A percentile compares a stretch with the other conserved stretches of the same genome.
These are phyloP conservation scores for Ramaria rubella DNA, from an alignment of 768 basidiomycete genomes.

Conservation along the genomic window DNA sequence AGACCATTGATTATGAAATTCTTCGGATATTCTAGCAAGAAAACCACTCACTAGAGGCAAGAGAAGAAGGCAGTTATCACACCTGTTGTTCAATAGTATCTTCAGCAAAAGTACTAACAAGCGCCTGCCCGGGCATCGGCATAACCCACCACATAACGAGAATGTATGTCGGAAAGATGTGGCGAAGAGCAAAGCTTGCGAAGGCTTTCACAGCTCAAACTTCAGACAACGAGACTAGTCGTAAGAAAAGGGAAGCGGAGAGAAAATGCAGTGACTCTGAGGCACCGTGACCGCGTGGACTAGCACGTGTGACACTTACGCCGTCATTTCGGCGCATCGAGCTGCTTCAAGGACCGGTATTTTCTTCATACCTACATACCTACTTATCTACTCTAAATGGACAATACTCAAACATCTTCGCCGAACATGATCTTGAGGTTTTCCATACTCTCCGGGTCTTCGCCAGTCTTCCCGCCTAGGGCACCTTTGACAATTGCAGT, in stretches of 20 bases:
- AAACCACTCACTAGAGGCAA: constrained; percentile 55
- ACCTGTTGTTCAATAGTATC: constrained; percentile 35
- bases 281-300: too few relatives aligned
- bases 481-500: constrained; percentile 83
- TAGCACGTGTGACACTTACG: too few relatives aligned
- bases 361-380: too few relatives aligned
- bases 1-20: constrained; percentile 19
- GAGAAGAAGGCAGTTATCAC: constrained; percentile 72
- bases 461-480: constrained; percentile 51
- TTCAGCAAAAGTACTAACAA: too few relatives aligned
- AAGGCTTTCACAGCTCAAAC: not conserved
- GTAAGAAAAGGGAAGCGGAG: not conserved
- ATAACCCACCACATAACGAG: not conserved
- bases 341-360: not conserved
- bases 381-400: too few relatives aligned
- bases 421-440: constrained; percentile 80
- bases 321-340: not conserved
- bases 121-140: not conserved
- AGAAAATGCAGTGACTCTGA: not conserved
- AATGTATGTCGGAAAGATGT: not conserved
- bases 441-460: constrained; percentile 67
- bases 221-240: not conserved
- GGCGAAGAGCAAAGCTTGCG: not conserved
- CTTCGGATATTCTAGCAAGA: constrained; percentile 20
- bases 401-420: constrained; percentile 21